Conservation (phyloP, 2,329 filamentous ascomycete genomes). For the Ramichloridium luteum region DNA sequence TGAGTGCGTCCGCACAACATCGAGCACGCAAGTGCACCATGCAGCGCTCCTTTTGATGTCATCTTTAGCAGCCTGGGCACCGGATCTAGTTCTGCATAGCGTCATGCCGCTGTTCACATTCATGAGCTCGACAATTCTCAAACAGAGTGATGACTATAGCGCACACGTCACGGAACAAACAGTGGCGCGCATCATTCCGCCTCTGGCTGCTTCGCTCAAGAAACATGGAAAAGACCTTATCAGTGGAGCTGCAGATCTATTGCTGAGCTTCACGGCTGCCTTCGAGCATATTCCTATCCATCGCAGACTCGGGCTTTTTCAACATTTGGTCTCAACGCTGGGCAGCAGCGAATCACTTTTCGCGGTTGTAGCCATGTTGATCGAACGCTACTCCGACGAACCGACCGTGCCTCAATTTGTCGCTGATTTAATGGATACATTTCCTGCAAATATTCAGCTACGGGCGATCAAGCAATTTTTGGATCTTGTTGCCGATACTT, state of each 20-base stretch:
- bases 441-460: constrained; percentile 64
- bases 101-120: constrained; percentile 99
- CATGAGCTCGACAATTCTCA: constrained; percentile 82
- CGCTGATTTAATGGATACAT: constrained; percentile 58
- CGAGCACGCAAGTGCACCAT: constrained; percentile 88
- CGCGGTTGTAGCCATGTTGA: constrained; percentile 74
- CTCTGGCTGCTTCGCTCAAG: constrained; percentile 72
- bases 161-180: constrained; percentile 90
- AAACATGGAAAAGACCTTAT: constrained; percentile 66
- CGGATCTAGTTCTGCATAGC: constrained; percentile 84
- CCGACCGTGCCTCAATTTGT: constrained; percentile 64
- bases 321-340: constrained; percentile 71
- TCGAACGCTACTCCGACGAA: constrained; percentile 75
- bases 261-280: constrained; percentile 91
- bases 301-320: constrained; percentile 68
- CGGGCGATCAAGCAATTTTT: constrained; percentile 61
- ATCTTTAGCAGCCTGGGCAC: constrained; percentile 71
- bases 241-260: constrained; percentile 71
- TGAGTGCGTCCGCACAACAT: constrained; percentile 83
- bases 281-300: constrained; percentile 93
- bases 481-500: constrained; percentile 60
- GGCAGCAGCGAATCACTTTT: constrained; percentile 80
- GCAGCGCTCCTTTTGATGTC: constrained; percentile 79
- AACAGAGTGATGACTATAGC: constrained; percentile 92
- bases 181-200: constrained; percentile 85